Percentiles rank a stretch among this genome's conserved stretches.
Conservation (phyloP, 164 flowering plant genomes). For the Magnolia changhungtana region DNA sequence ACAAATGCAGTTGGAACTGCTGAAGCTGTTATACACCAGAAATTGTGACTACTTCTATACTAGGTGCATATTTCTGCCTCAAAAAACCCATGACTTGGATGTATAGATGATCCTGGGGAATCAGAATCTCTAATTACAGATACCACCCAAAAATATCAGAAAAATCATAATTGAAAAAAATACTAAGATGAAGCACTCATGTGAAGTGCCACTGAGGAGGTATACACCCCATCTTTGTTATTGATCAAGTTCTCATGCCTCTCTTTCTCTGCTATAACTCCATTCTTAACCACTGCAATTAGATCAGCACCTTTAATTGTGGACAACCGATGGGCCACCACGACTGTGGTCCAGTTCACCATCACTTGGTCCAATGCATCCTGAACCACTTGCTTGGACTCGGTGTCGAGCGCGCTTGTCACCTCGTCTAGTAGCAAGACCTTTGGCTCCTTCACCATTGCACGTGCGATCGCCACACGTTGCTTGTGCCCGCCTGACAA, state of each 20-base stretch:
- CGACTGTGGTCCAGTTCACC: constrained; percentile 69
- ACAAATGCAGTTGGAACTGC: too few species aligned
- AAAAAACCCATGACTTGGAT: too few species aligned
- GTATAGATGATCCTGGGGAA: too few species aligned
- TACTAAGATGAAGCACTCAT: constrained; percentile 15
- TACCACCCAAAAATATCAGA: too few species aligned
- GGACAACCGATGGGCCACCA: constrained; percentile 76
- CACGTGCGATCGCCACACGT: constrained; percentile 79
- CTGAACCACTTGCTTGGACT: constrained; percentile 72
- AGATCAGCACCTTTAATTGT: constrained; percentile 67
- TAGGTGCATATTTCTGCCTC: too few species aligned
- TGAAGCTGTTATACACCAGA: too few species aligned
- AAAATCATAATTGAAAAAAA: neutral
- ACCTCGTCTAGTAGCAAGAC: constrained; percentile 72
- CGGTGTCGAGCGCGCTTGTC: constrained; percentile 76
- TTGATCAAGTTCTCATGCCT: constrained; percentile 51
- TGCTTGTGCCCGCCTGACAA: constrained; percentile 86
- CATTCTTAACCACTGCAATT: constrained; percentile 70
- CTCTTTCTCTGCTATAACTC: constrained; percentile 72
- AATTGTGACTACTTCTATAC: too few species aligned
- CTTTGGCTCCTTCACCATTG: constrained; percentile 66
- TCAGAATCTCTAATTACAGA: too few species aligned
- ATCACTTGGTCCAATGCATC: constrained; percentile 67
- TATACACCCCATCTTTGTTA: constrained; percentile 54
- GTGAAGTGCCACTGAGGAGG: constrained; percentile 68